Percentiles rank a stretch among this genome's conserved stretches.
Conservation (phyloP, 371 early-diverging fungal species). For the Blakeslea trispora region DNA sequence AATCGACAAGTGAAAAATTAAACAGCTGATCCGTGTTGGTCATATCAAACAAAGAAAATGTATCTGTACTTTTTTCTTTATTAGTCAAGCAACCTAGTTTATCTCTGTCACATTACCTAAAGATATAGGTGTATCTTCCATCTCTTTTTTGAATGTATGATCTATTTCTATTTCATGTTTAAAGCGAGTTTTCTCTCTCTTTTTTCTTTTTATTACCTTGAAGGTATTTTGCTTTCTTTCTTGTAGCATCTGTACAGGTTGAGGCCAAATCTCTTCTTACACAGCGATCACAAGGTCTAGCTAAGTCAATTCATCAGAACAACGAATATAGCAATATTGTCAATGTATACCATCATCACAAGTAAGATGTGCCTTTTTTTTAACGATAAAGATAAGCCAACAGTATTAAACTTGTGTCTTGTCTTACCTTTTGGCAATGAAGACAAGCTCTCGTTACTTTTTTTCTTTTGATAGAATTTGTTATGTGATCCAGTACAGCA, state of each 20-base stretch:
- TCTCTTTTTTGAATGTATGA: no score
- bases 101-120: slow-evolving; percentile 4
- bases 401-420: no score
- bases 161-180: not conserved
- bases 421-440: slow-evolving; percentile 47
- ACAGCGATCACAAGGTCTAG: slow-evolving; percentile 84
- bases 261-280: slow-evolving; percentile 67
- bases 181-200: slow-evolving; percentile 14
- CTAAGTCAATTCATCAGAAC: slow-evolving; percentile 20
- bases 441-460: slow-evolving; percentile 36
- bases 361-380: slow-evolving; percentile 49
- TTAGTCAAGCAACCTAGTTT: no score
- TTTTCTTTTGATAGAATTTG: slow-evolving; percentile 19
- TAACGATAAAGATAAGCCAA: not conserved
- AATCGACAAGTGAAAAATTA: slow-evolving; percentile 33
- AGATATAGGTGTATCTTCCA: no score
- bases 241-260: slow-evolving; percentile 71
- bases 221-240: slow-evolving; percentile 84
- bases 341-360: slow-evolving; percentile 56
- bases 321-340: not conserved
- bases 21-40: slow-evolving; percentile 21
- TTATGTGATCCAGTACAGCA: slow-evolving; percentile 5
- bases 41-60: slow-evolving; percentile 2
- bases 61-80: no score
- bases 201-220: slow-evolving; percentile 39